Conservation (phyloP, 192 early-diverging fungal species). For the Linnemannia exigua region DNA sequence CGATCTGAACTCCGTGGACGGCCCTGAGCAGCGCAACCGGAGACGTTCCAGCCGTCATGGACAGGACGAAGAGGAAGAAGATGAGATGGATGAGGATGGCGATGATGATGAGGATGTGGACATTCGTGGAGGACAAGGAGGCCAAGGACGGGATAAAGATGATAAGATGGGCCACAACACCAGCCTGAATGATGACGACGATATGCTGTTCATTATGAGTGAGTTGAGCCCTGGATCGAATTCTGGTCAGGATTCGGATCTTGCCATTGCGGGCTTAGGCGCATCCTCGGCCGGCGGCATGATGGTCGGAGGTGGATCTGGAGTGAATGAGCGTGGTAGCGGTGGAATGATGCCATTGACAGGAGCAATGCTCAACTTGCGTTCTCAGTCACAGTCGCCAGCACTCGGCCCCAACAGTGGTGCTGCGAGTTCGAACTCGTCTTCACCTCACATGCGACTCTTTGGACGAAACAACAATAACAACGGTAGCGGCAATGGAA, state of each 20-base stretch:
- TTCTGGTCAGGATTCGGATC: slow-evolving; percentile 21
- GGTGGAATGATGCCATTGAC: slow-evolving; percentile 31
- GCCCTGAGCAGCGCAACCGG: background rate
- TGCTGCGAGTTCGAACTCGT: background rate
- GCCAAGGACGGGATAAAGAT: background rate
- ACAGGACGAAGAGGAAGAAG: slow-evolving; percentile 3
- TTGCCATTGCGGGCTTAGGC: background rate
- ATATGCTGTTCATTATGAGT: slow-evolving; percentile 56
- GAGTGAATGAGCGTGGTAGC: background rate
- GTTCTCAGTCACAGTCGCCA: slow-evolving; percentile 50
- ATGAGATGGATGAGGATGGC: slow-evolving; percentile 31
- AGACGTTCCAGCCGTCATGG: background rate
- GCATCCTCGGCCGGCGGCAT: background rate
- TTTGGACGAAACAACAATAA: slow-evolving; percentile 31
- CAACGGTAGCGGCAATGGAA: background rate
- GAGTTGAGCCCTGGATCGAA: slow-evolving; percentile 41
- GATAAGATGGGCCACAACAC: slow-evolving; percentile 20
- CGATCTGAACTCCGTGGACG: slow-evolving; percentile 25
- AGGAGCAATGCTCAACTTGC: slow-evolving; percentile 34
- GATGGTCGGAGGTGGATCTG: background rate
- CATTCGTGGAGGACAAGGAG: background rate
- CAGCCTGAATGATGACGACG: slow-evolving; percentile 50
- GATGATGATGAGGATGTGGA: slow-evolving; percentile 20
- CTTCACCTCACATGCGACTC: slow-evolving; percentile 34
- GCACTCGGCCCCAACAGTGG: slow-evolving; percentile 12